Evolutionary conservation across 345 rosid species (phyloP).

Genomic region (Abelmoschus esculentus): DNA sequence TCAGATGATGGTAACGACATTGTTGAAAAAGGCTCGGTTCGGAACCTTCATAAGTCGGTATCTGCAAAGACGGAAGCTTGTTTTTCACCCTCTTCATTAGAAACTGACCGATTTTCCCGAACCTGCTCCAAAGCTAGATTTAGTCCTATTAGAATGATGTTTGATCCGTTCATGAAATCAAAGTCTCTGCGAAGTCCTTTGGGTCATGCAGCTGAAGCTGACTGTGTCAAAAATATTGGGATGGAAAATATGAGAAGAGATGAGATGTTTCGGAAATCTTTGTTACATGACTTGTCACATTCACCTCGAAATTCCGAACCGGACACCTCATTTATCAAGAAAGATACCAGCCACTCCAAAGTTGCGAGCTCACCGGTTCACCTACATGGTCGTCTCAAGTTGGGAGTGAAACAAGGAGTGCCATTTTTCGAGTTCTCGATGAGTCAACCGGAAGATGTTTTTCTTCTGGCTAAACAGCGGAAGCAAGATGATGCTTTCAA

Average conservation of each 20-base stretch:
- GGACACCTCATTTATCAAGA: constrained; percentile 16
- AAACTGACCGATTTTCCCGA: constrained; percentile 34
- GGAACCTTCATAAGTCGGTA: constrained; percentile 40
- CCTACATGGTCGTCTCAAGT: constrained; percentile 64
- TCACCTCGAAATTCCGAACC: constrained; percentile 16
- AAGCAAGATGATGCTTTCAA: constrained; percentile 48
- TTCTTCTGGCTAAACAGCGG: constrained; percentile 69
- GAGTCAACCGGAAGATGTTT: constrained; percentile 54
- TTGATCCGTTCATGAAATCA: constrained; percentile 84
- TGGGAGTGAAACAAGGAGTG: constrained; percentile 51
- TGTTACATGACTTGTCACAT: constrained; percentile 47
- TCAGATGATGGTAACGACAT: constrained; percentile 35
- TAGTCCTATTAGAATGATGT: constrained; percentile 56
- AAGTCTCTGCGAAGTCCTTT: constrained; percentile 65
- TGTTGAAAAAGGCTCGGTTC: constrained; percentile 26
- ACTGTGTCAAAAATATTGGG: constrained; percentile 23
- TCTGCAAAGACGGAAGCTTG: constrained; percentile 44
- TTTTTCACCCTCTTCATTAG: constrained; percentile 42
- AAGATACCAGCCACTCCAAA: constrained; percentile 23
- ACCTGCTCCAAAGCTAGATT: constrained; percentile 52
- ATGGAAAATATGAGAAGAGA: constrained; percentile 26
- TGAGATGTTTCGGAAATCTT: constrained; percentile 32
- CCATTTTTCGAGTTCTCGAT: constrained; percentile 59
- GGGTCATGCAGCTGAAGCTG: constrained; percentile 33
- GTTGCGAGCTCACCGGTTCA: constrained; percentile 44